Evolutionary conservation across 345 rosid genomes (phyloP).

Genomic region (Corchorus olitorius): DNA sequence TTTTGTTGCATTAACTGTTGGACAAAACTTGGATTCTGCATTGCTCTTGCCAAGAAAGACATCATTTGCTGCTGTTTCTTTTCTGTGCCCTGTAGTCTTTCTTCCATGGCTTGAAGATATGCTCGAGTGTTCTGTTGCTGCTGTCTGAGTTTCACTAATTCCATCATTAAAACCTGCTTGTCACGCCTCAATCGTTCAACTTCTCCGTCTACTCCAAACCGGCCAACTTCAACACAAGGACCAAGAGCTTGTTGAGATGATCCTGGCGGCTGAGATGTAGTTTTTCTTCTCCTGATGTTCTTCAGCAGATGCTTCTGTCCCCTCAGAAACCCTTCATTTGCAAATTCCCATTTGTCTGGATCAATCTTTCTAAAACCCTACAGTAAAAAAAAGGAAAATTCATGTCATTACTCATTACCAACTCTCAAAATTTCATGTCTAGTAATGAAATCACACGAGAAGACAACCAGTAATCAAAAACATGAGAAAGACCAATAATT

Average conservation of each 20-base stretch:
- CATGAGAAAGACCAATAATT: background rate
- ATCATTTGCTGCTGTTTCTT: conserved; percentile 85
- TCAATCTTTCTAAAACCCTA: conserved; percentile 91
- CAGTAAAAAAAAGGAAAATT: background rate
- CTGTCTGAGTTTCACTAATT: conserved; percentile 68
- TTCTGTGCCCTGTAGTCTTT: conserved; percentile 68
- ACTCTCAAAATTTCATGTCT: background rate
- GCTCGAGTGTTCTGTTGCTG: conserved; percentile 67
- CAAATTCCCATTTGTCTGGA: conserved; percentile 82
- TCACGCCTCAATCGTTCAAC: conserved; percentile 58
- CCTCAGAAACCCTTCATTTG: conserved; percentile 78
- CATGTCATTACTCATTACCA: background rate
- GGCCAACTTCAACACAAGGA: conserved; percentile 58
- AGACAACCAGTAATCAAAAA: background rate
- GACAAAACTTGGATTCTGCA: conserved; percentile 63
- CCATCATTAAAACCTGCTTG: conserved; percentile 55
- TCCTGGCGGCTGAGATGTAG: conserved; percentile 36
- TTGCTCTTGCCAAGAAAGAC: conserved; percentile 73
- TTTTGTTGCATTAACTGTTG: conserved; percentile 56
- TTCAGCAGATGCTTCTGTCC: conserved; percentile 72
- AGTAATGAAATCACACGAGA: background rate
- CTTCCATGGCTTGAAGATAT: conserved; percentile 64
- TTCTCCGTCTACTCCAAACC: conserved; percentile 49
- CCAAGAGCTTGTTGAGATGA: conserved; percentile 37
- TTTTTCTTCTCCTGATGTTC: conserved; percentile 69